Conservation (phyloP, 495 filamentous ascomycete genomes). For the Cairneyella variabilis region DNA sequence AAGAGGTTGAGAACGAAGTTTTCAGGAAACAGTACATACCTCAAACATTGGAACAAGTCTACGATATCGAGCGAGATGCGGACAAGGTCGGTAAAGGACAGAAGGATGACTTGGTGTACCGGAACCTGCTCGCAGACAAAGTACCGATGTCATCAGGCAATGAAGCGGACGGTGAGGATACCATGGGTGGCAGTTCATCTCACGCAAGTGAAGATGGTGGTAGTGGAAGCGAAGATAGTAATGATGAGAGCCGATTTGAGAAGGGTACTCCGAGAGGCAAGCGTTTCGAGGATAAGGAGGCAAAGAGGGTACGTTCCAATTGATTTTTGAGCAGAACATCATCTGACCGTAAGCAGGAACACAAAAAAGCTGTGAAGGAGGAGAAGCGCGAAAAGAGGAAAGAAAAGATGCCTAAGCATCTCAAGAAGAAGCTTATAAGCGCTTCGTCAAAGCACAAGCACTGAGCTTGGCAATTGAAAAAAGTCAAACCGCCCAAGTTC, state of each 20-base stretch:
- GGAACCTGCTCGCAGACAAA: constrained; percentile 70
- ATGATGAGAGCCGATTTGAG: constrained; percentile 48
- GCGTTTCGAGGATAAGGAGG: constrained; percentile 85
- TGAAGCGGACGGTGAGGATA: constrained; percentile 33
- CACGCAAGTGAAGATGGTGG: constrained; percentile 30
- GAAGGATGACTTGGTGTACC: constrained; percentile 73
- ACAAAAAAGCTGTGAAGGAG: constrained; percentile 90
- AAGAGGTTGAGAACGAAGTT: constrained; percentile 79
- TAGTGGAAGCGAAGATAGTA: constrained; percentile 48
- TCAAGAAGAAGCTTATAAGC: constrained; percentile 76
- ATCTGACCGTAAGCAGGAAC: constrained; percentile 42
- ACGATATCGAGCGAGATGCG: constrained; percentile 89
- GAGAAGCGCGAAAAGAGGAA: constrained; percentile 88
- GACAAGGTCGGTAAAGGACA: constrained; percentile 68
- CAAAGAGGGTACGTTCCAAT: constrained; percentile 59
- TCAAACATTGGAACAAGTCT: constrained; percentile 89
- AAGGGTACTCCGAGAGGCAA: constrained; percentile 78
- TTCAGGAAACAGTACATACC: constrained; percentile 96
- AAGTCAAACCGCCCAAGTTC: too few species aligned
- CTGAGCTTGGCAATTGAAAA: constrained; percentile 22
- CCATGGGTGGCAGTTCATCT: constrained; percentile 33
- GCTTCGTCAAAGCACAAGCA: constrained; percentile 26
- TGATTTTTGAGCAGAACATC: constrained; percentile 8
- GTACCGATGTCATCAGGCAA: constrained; percentile 39
- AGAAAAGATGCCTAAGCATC: constrained; percentile 90